phyloP scores from a whole-genome alignment of 495 filamentous ascomycete genomes.

The Hypoxylon lienhwacheense region DNA sequence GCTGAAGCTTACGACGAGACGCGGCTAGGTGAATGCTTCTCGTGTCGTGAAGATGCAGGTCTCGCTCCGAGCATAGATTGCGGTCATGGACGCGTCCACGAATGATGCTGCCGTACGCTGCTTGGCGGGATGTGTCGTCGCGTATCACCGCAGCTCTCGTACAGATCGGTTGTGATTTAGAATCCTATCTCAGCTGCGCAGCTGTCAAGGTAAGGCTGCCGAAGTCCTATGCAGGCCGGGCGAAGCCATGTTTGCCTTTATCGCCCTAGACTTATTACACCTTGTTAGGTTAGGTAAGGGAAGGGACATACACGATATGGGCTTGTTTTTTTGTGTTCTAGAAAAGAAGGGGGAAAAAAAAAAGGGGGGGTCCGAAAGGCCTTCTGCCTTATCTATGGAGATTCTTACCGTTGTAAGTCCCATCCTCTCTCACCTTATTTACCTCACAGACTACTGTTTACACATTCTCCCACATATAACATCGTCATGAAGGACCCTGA shows the following conservation, averaged over 20 bases:
- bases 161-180: conserved; percentile 11
- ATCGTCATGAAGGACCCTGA: conserved; percentile 25
- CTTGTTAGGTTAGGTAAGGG: neutral
- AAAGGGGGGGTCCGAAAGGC: neutral
- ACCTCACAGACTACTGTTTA: too few species aligned
- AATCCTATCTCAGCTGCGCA: conserved; percentile 23
- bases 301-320: too few species aligned
- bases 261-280: neutral
- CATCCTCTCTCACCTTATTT: neutral
- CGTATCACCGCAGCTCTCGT: conserved; percentile 22
- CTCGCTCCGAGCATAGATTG: conserved; percentile 34
- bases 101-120: conserved; percentile 12
- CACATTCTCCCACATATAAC: neutral
- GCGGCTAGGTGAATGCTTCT: conserved; percentile 25
- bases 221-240: conserved; percentile 11
- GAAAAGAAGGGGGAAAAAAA: conserved; percentile 13
- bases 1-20: conserved; percentile 16
- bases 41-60: conserved; percentile 21
- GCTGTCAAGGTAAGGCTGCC: conserved; percentile 30
- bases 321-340: conserved; percentile 23
- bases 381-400: conserved; percentile 14
- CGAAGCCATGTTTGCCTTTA: conserved; percentile 14
- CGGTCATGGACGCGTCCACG: conserved; percentile 13
- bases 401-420: conserved; percentile 5
- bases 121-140: conserved; percentile 6